phyloP scores from a whole-genome alignment of 1,284 basidiomycete species.

The Sanghuangporus sanghuang region DNA sequence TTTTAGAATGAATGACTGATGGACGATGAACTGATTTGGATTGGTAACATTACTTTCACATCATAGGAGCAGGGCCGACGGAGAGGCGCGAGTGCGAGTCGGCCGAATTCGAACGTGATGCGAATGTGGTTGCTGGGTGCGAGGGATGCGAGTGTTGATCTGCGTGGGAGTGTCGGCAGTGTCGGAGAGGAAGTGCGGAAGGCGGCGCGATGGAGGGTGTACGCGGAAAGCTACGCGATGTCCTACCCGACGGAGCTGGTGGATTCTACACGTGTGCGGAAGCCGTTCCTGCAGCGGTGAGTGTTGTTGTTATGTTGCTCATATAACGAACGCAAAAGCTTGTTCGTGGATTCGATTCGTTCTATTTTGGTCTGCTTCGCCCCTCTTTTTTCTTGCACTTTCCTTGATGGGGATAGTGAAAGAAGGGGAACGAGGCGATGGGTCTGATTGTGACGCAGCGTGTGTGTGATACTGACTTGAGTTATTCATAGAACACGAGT shows the following conservation, averaged over 20 bases:
- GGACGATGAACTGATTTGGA: not conserved
- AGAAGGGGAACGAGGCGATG: not conserved
- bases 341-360: not conserved
- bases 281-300: slow-evolving; percentile 11
- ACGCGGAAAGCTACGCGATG: slow-evolving; percentile 83
- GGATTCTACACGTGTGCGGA: slow-evolving; percentile 35
- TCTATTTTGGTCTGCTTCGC: not conserved
- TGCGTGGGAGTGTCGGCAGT: not conserved
- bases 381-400: not conserved
- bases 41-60: too few relatives aligned
- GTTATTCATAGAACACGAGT: slow-evolving; percentile 9
- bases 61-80: slow-evolving; percentile 27
- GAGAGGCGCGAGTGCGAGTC: slow-evolving; percentile 41
- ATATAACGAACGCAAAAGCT: not conserved
- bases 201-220: slow-evolving; percentile 73
- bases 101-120: slow-evolving; percentile 38
- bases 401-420: not conserved
- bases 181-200: slow-evolving; percentile 31
- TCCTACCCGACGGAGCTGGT: slow-evolving; percentile 67
- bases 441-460: not conserved
- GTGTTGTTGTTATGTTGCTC: not conserved
- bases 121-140: slow-evolving; percentile 74
- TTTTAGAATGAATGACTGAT: not conserved
- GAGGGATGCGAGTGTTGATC: slow-evolving; percentile 73
- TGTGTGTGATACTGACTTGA: not conserved